These are phyloP conservation scores for Conticribra weissflogii DNA, from an alignment of 108 stramenopile genomes.

Conservation along the genomic window DNA sequence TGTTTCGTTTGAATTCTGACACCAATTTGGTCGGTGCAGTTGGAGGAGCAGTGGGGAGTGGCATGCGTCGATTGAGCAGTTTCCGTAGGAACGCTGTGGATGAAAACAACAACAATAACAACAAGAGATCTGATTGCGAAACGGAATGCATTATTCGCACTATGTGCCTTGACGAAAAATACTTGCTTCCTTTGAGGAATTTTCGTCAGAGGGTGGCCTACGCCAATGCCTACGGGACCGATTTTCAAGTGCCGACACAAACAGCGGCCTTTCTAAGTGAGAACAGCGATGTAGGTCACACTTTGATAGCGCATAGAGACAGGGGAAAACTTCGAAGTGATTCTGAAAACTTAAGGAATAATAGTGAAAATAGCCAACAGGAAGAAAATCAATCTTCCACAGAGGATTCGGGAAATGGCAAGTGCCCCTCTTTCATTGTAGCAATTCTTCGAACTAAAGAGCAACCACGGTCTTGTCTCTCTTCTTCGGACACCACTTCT, in stretches of 20 bases:
- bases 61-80: neutral
- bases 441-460: constrained; percentile 39
- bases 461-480: constrained; percentile 3
- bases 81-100: constrained; percentile 49
- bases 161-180: constrained; percentile 53
- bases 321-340: constrained; percentile 28
- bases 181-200: constrained; percentile 57
- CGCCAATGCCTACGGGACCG: constrained; percentile 89
- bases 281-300: constrained; percentile 61
- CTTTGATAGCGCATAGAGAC: constrained; percentile 25
- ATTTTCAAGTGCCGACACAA: constrained; percentile 83
- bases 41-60: neutral
- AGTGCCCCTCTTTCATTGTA: constrained; percentile 40
- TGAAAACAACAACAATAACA: constrained; percentile 40
- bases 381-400: no score
- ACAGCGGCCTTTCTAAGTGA: constrained; percentile 85
- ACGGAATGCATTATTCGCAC: constrained; percentile 48
- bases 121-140: constrained; percentile 17
- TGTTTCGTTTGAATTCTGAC: constrained; percentile 53
- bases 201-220: constrained; percentile 83
- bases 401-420: neutral
- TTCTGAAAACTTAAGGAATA: neutral
- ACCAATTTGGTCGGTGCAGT: constrained; percentile 3
- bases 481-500: neutral
- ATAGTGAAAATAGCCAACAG: neutral